Evolutionary conservation across 495 filamentous ascomycete species (phyloP).

Genomic region (Neurospora terricola): DNA sequence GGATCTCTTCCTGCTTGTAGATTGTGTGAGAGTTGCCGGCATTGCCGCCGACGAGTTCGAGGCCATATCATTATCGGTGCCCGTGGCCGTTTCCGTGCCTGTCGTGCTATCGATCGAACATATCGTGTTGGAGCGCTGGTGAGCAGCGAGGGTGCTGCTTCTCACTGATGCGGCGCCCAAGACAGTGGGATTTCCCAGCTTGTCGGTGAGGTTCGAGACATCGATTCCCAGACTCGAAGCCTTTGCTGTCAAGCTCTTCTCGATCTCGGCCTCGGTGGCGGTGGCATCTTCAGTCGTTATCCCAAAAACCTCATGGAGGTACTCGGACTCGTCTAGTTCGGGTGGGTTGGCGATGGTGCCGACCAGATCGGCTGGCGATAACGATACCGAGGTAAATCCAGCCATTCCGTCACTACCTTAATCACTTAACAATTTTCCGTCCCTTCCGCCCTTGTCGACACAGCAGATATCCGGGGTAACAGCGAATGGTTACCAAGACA

Average conservation of each 20-base stretch:
- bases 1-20: slow-evolving; percentile 23
- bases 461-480: not conserved
- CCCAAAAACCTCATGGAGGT: slow-evolving; percentile 34
- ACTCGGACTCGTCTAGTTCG: slow-evolving; percentile 33
- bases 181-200: not conserved
- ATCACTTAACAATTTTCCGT: not conserved
- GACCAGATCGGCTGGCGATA: slow-evolving; percentile 5
- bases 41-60: slow-evolving; percentile 11
- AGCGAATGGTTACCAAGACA: not conserved
- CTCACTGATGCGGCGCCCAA: not conserved
- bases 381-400: not conserved
- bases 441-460: not conserved
- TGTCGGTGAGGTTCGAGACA: slow-evolving; percentile 5
- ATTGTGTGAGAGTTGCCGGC: slow-evolving; percentile 13
- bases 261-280: slow-evolving; percentile 29
- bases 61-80: not conserved
- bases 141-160: not conserved
- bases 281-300: slow-evolving; percentile 12
- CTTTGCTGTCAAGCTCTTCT: slow-evolving; percentile 26
- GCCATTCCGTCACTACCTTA: not conserved
- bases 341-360: slow-evolving; percentile 9
- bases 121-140: not conserved
- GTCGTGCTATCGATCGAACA: not conserved
- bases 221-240: slow-evolving; percentile 34
- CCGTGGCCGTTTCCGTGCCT: not conserved